Conservation (phyloP, 1,284 basidiomycete genomes). For the Rhodotorula sp. region DNA sequence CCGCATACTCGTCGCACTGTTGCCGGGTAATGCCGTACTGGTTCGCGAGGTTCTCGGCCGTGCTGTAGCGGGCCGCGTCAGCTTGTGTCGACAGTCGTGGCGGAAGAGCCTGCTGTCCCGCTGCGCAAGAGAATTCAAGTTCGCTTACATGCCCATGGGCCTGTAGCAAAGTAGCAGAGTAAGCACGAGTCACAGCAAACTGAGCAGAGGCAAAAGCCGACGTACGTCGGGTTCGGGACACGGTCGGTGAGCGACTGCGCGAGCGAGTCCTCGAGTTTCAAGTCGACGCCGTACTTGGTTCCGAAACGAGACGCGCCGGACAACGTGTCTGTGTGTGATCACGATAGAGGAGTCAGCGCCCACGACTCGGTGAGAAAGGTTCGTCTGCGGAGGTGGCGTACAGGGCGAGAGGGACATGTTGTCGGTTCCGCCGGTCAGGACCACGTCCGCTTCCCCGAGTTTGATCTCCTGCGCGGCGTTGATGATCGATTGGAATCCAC, state of each 20-base stretch:
- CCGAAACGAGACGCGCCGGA: conserved; percentile 52
- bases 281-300: conserved; percentile 55
- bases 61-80: conserved; percentile 52
- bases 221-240: conserved; percentile 51
- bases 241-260: conserved; percentile 57
- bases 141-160: conserved; percentile 31
- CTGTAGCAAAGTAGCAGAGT: background rate
- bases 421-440: conserved; percentile 95
- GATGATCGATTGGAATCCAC: conserved; percentile 91
- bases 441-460: conserved; percentile 78
- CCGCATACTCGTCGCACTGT: conserved; percentile 65
- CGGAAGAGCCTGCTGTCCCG: background rate
- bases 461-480: conserved; percentile 87
- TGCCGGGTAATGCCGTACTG: conserved; percentile 71
- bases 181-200: no score
- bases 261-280: conserved; percentile 59
- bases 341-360: background rate
- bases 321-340: conserved; percentile 46
- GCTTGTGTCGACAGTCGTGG: no score
- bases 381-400: background rate
- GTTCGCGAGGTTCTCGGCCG: conserved; percentile 63
- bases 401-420: conserved; percentile 91
- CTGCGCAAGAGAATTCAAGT: background rate
- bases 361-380: conserved; percentile 32
- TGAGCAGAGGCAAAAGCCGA: no score